These are phyloP conservation scores for Turritis glabra DNA, from an alignment of 345 rosid genomes.

Conservation along the genomic window DNA sequence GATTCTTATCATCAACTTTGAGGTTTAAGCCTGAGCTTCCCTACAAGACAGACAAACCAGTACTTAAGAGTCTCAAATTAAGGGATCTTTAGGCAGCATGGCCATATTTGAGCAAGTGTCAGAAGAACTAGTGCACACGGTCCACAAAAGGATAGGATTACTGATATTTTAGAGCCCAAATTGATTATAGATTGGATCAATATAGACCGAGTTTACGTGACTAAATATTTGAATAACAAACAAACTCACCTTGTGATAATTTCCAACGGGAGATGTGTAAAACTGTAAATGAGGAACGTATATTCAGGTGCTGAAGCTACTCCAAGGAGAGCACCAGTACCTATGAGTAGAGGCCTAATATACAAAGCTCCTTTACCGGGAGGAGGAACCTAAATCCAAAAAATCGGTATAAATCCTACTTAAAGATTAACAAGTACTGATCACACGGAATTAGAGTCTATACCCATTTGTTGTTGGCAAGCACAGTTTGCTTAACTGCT, in stretches of 20 bases:
- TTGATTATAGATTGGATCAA: background rate
- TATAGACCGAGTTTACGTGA: background rate
- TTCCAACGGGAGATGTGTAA: constrained; percentile 59
- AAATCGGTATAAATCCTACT: background rate
- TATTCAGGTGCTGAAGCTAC: constrained; percentile 56
- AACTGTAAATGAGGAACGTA: constrained; percentile 49
- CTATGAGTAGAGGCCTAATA: constrained; percentile 65
- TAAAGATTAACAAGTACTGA: background rate
- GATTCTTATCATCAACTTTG: constrained; percentile 49
- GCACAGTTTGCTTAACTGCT: constrained; percentile 49
- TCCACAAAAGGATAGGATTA: background rate
- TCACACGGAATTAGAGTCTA: background rate
- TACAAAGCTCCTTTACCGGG: constrained; percentile 63
- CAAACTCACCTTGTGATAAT: constrained; percentile 43
- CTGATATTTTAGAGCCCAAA: background rate
- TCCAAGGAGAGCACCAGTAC: constrained; percentile 52
- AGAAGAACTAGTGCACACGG: background rate
- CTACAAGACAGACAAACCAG: constrained; percentile 21
- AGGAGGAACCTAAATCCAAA: constrained; percentile 55
- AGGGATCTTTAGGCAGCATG: background rate
- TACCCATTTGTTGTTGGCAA: constrained; percentile 60
- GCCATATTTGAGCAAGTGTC: background rate
- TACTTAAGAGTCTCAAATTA: background rate
- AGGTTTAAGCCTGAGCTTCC: constrained; percentile 41
- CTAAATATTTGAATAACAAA: background rate